These are phyloP conservation scores for Auricularia cornea DNA, from an alignment of 768 basidiomycete genomes.

Conservation along the genomic window DNA sequence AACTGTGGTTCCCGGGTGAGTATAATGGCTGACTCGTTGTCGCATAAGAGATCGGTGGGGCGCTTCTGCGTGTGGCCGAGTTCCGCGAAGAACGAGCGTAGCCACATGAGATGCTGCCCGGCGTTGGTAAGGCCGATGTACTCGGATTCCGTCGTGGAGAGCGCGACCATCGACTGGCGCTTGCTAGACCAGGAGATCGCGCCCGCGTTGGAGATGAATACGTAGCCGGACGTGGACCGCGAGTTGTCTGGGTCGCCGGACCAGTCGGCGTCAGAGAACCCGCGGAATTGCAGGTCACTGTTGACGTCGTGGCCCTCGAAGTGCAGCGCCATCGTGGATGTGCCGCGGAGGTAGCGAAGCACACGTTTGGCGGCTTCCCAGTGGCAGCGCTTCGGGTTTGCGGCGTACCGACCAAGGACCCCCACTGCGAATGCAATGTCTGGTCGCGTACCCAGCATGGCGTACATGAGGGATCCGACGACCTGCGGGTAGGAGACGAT, in stretches of 20 bases:
- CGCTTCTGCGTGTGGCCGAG: background rate
- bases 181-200: conserved; percentile 15
- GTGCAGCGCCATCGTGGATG: conserved; percentile 2
- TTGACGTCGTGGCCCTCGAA: background rate
- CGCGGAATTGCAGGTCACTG: background rate
- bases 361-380: conserved; percentile 10
- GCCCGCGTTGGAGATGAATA: conserved; percentile 5
- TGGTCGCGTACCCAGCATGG: conserved; percentile 6
- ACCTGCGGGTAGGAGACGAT: conserved; percentile 6
- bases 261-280: conserved; percentile 7
- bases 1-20: conserved; percentile 9
- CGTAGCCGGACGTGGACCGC: conserved; percentile 3
- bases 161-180: conserved; percentile 13
- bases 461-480: conserved; percentile 10
- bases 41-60: background rate
- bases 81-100: conserved; percentile 3
- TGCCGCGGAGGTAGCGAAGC: conserved; percentile 10
- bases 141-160: conserved; percentile 16
- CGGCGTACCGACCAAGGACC: conserved; percentile 7
- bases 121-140: conserved; percentile 1
- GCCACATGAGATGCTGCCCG: conserved; percentile 7
- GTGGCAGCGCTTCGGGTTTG: conserved; percentile 6
- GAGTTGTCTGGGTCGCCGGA: background rate
- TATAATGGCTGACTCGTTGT: conserved; percentile 18
- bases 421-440: conserved; percentile 8